Evolutionary conservation across 768 basidiomycete genomes (phyloP).

Genomic region (Pleurotus ostreatus): DNA sequence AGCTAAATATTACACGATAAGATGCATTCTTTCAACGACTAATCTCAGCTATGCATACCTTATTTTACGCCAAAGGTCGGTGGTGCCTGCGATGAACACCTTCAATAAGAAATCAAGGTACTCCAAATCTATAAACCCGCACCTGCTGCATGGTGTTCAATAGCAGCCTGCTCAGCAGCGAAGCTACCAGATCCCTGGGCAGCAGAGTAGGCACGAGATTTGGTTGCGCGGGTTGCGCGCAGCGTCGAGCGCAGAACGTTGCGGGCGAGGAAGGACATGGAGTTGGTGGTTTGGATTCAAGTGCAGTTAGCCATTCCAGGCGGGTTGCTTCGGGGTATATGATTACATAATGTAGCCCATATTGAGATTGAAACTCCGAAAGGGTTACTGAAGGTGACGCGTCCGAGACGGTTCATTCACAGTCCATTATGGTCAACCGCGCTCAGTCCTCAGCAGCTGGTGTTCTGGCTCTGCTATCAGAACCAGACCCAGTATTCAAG

Average conservation of each 20-base stretch:
- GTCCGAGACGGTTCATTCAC: conserved; percentile 16
- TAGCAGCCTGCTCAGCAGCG: conserved; percentile 48
- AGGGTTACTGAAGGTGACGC: conserved; percentile 16
- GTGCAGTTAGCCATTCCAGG: conserved; percentile 10
- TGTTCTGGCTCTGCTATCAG: conserved; percentile 86
- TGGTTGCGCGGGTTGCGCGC: conserved; percentile 36
- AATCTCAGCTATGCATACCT: conserved; percentile 40
- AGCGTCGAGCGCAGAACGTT: conserved; percentile 43
- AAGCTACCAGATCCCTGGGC: conserved; percentile 31
- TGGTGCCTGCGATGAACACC: conserved; percentile 47
- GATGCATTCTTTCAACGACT: conserved; percentile 10
- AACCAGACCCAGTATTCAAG: conserved; percentile 84
- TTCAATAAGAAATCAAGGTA: conserved; percentile 7
- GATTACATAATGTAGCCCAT: conserved; percentile 16
- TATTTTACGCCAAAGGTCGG: conserved; percentile 84
- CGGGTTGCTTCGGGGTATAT: conserved; percentile 32
- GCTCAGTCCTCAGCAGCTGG: conserved; percentile 83
- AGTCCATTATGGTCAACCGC: conserved; percentile 56
- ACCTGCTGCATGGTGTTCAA: conserved; percentile 68
- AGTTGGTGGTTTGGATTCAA: background rate
- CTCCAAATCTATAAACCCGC: conserved; percentile 9
- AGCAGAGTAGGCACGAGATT: conserved; percentile 28
- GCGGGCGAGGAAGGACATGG: conserved; percentile 49
- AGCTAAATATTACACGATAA: conserved; percentile 39
- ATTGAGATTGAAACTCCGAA: conserved; percentile 21